phyloP scores from a whole-genome alignment of 768 basidiomycete species.

The Pholiota molesta region DNA sequence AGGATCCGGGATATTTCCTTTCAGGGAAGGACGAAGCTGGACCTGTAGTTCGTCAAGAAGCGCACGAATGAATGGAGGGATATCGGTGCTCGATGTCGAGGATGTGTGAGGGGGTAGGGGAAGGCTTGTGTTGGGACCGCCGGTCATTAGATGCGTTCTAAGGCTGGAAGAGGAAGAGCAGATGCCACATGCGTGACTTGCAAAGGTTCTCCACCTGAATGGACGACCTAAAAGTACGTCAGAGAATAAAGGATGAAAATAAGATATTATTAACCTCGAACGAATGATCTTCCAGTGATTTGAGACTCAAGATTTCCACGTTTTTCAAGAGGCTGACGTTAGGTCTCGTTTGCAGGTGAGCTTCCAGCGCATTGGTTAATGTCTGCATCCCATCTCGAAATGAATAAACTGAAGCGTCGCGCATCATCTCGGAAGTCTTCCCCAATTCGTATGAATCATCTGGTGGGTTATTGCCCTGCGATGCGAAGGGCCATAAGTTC shows the following conservation, averaged over 20 bases:
- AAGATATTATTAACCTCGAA: conserved; percentile 46
- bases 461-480: conserved; percentile 7
- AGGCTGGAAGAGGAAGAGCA: conserved; percentile 64
- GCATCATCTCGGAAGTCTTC: conserved; percentile 48
- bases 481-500: conserved; percentile 12
- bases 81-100: conserved; percentile 27
- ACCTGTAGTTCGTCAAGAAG: conserved; percentile 42
- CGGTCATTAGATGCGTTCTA: conserved; percentile 76
- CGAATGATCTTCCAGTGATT: conserved; percentile 32
- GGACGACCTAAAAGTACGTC: conserved; percentile 20
- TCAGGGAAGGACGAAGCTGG: conserved; percentile 39
- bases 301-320: conserved; percentile 40
- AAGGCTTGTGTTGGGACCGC: conserved; percentile 65
- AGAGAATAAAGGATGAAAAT: conserved; percentile 10
- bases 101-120: conserved; percentile 26
- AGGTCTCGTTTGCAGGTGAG: conserved; percentile 41
- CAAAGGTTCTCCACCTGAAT: conserved; percentile 24
- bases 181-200: conserved; percentile 74
- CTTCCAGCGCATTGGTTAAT: conserved; percentile 59
- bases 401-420: conserved; percentile 75
- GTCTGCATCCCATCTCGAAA: conserved; percentile 77
- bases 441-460: conserved; percentile 42
- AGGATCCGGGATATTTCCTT: conserved; percentile 53
- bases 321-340: conserved; percentile 64
- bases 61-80: conserved; percentile 27